These are phyloP conservation scores for Borealophlyctis nickersoniae DNA, from an alignment of 192 early-diverging fungal genomes.

Conservation along the genomic window DNA sequence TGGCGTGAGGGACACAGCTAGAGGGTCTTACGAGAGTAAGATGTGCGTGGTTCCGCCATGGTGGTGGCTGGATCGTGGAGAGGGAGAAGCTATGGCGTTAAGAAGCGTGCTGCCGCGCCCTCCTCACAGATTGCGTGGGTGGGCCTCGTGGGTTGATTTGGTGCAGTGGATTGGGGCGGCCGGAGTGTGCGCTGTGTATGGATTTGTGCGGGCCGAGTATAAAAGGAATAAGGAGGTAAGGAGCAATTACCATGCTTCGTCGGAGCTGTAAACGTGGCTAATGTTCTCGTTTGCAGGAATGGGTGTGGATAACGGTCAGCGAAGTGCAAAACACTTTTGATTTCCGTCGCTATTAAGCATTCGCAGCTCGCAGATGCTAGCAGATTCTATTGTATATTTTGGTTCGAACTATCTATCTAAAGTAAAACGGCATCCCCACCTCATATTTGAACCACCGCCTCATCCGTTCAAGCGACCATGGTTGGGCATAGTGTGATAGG, in stretches of 20 bases:
- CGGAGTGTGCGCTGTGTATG: constrained; percentile 17
- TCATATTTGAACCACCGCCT: too few species aligned
- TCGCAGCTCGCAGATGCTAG: too few species aligned
- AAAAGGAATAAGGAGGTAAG: constrained; percentile 38
- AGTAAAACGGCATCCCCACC: too few species aligned
- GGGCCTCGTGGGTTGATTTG: constrained; percentile 38
- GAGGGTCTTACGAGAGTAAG: background rate
- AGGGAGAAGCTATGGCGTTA: background rate
- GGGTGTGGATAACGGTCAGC: constrained; percentile 41
- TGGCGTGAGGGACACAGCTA: background rate
- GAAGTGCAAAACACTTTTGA: constrained; percentile 42
- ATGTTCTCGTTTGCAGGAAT: constrained; percentile 26
- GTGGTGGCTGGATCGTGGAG: constrained; percentile 30
- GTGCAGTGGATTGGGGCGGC: constrained; percentile 28
- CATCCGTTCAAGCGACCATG: too few species aligned
- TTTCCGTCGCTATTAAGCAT: constrained; percentile 26
- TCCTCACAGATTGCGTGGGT: constrained; percentile 20
- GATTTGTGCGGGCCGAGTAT: constrained; percentile 27
- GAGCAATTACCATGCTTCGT: background rate
- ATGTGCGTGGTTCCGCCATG: constrained; percentile 39
- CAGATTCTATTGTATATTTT: too few species aligned
- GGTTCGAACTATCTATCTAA: too few species aligned
- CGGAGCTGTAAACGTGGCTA: background rate
- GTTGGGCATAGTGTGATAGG: too few species aligned
- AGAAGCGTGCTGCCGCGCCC: background rate